A percentile compares a stretch with the other conserved stretches of the same genome.
These are phyloP conservation scores for Aurantiochytrium sp. DNA, from an alignment of 108 stramenopile species.

Conservation along the genomic window DNA sequence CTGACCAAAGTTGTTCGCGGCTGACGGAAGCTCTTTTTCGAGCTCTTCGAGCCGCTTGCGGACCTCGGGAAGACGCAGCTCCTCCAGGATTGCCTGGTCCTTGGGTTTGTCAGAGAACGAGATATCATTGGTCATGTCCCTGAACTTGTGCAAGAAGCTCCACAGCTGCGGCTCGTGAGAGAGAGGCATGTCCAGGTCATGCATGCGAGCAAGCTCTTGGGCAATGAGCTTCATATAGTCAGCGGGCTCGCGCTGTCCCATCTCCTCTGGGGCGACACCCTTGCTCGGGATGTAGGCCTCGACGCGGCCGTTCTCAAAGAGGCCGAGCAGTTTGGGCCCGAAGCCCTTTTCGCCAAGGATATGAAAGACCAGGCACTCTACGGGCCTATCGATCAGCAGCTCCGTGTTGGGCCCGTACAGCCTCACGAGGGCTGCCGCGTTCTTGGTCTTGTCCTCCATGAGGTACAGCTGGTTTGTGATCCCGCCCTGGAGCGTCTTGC, in stretches of 20 bases:
- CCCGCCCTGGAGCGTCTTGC: not conserved
- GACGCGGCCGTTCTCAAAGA: constrained; percentile 42
- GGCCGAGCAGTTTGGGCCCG: constrained; percentile 35
- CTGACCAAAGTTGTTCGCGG: not conserved
- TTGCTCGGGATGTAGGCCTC: constrained; percentile 32
- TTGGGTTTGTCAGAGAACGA: not conserved
- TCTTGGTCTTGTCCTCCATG: not conserved
- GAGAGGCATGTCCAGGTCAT: not conserved
- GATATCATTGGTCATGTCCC: not conserved
- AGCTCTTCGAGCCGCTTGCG: constrained; percentile 15
- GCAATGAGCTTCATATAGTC: not conserved
- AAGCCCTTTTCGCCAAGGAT: constrained; percentile 28
- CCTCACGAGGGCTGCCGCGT: constrained; percentile 26
- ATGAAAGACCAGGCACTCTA: constrained; percentile 33
- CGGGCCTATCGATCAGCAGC: constrained; percentile 33
- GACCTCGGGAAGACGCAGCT: constrained; percentile 24
- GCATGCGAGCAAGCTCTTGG: not conserved
- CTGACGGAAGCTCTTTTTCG: not conserved
- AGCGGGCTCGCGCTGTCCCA: not conserved
- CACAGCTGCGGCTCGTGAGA: not conserved
- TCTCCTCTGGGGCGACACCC: not conserved
- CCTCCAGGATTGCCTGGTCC: constrained; percentile 2
- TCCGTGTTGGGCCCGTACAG: constrained; percentile 44
- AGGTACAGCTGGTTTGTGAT: constrained; percentile 10
- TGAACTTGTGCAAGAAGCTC: constrained; percentile 9